These are phyloP conservation scores for Paraphoma chrysanthemicola DNA, from an alignment of 2,329 filamentous ascomycete species.

Conservation along the genomic window DNA sequence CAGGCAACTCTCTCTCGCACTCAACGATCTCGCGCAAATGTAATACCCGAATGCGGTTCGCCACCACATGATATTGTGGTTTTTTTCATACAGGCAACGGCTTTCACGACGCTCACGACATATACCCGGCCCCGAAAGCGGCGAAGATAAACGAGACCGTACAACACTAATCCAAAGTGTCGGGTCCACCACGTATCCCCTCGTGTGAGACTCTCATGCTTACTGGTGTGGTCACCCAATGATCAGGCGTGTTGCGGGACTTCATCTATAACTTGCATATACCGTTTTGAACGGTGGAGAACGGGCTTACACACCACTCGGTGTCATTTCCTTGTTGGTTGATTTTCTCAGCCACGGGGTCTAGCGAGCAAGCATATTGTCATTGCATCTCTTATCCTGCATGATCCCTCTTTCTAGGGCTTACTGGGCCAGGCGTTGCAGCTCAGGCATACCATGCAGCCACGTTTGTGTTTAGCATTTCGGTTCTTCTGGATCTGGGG, in stretches of 20 bases:
- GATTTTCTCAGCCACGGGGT: too few species aligned
- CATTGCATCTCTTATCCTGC: too few species aligned
- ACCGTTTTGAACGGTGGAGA: not conserved
- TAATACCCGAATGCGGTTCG: slow-evolving; percentile 9
- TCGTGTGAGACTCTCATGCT: too few species aligned
- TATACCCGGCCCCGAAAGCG: slow-evolving; percentile 1
- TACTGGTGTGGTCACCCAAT: too few species aligned
- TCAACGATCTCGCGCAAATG: slow-evolving; percentile 46
- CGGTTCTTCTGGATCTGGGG: too few species aligned
- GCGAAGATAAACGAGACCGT: not conserved
- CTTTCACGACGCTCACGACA: not conserved
- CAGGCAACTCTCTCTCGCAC: slow-evolving; percentile 48
- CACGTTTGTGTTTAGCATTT: too few species aligned
- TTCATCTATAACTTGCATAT: too few species aligned
- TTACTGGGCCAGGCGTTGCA: too few species aligned
- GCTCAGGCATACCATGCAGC: too few species aligned
- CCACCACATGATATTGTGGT: too few species aligned
- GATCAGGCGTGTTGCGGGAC: not conserved
- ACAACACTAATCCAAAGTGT: not conserved
- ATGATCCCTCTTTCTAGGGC: too few species aligned
- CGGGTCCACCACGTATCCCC: not conserved
- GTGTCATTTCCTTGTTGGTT: slow-evolving; percentile 3
- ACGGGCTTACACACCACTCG: slow-evolving; percentile 8
- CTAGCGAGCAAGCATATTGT: too few species aligned
- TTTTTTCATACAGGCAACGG: not conserved